These are phyloP conservation scores for Vigna unguiculata DNA, from an alignment of 306 rosid genomes.

Conservation along the genomic window DNA sequence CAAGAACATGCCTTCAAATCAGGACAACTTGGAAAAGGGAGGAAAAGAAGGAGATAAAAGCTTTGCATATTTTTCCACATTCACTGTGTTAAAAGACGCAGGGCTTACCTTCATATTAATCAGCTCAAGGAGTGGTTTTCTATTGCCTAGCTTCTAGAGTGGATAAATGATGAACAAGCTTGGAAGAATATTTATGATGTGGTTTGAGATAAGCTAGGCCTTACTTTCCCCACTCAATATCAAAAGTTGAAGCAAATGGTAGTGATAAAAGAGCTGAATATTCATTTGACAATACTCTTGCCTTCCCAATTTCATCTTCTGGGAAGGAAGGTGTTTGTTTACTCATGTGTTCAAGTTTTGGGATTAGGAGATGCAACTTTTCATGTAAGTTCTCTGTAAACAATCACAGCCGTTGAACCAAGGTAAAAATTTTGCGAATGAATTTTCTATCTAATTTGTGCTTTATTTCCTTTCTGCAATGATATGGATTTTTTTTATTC, in stretches of 20 bases:
- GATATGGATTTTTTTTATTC: background rate
- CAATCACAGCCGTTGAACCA: slow-evolving; percentile 3
- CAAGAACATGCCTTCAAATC: slow-evolving; percentile 91
- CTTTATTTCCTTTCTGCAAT: background rate
- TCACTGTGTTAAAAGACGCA: background rate
- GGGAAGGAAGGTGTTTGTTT: background rate
- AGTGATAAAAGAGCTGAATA: background rate
- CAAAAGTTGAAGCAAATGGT: background rate
- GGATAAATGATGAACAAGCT: background rate
- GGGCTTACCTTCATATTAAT: background rate
- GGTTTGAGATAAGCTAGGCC: background rate
- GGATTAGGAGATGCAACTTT: background rate
- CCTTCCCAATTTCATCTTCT: background rate
- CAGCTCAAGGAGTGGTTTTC: slow-evolving; percentile 22
- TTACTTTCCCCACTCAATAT: background rate
- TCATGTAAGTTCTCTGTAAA: background rate
- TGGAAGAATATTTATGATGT: background rate
- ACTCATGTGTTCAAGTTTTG: background rate
- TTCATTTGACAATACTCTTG: background rate
- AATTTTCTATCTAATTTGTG: background rate
- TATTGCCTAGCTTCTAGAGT: background rate
- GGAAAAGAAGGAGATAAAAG: slow-evolving; percentile 71
- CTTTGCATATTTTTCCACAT: background rate
- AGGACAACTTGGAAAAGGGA: slow-evolving; percentile 90
- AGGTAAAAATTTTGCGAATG: background rate